Percentiles rank a stretch among this genome's conserved stretches.
phyloP scores from a whole-genome alignment of 1,284 basidiomycete genomes.

The Cryptococcus floricola region DNA sequence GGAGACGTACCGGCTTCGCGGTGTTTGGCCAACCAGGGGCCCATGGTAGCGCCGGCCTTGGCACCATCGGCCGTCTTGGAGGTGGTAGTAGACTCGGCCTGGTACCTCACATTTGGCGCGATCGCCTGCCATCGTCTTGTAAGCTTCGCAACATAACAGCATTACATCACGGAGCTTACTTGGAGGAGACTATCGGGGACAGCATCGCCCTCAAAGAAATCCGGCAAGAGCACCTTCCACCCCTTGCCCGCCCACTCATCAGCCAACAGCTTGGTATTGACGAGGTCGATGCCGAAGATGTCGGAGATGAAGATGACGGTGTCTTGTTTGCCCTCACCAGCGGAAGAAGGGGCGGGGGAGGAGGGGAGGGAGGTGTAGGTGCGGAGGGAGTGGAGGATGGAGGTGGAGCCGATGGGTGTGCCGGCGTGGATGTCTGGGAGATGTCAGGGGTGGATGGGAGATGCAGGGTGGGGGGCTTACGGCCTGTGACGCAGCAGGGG shows the following conservation, averaged over 20 bases:
- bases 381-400: conserved; percentile 30
- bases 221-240: conserved; percentile 60
- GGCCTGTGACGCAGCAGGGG: conserved; percentile 39
- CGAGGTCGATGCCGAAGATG: conserved; percentile 60
- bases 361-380: conserved; percentile 35
- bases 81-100: conserved; percentile 34
- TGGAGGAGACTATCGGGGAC: conserved; percentile 24
- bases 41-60: conserved; percentile 34
- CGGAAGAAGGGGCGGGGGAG: conserved; percentile 1
- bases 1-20: conserved; percentile 36
- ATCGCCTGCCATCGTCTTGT: conserved; percentile 19
- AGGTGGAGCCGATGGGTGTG: conserved; percentile 28
- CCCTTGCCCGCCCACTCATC: conserved; percentile 67
- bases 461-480: conserved; percentile 16
- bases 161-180: neutral
- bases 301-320: conserved; percentile 59
- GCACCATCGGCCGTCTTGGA: conserved; percentile 39
- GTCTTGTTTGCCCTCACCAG: conserved; percentile 52
- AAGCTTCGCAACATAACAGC: neutral
- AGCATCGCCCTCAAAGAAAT: conserved; percentile 62
- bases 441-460: neutral
- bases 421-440: conserved; percentile 38
- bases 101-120: conserved; percentile 28
- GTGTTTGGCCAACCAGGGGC: conserved; percentile 30
- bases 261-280: conserved; percentile 54